These are phyloP conservation scores for Litchi chinensis DNA, from an alignment of 345 rosid genomes.

Conservation along the genomic window DNA sequence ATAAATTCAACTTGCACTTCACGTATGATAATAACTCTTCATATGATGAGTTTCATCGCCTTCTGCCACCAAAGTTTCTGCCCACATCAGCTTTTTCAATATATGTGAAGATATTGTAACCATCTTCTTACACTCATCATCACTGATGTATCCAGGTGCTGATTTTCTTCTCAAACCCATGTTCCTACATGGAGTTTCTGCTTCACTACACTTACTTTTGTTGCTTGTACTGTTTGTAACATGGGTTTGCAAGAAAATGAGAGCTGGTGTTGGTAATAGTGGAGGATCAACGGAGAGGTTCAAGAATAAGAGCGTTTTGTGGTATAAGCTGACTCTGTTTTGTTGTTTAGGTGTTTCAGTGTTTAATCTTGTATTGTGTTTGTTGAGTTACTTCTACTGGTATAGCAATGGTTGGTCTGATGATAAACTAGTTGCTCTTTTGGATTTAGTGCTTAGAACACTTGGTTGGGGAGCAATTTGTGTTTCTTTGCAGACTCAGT, in stretches of 20 bases:
- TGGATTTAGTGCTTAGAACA: slow-evolving; percentile 57
- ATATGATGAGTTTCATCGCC: no score
- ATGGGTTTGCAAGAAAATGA: slow-evolving; percentile 38
- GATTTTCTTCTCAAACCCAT: slow-evolving; percentile 40
- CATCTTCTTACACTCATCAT: no score
- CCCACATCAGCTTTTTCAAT: no score
- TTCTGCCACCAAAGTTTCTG: no score
- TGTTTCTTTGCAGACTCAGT: slow-evolving; percentile 32
- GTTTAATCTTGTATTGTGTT: slow-evolving; percentile 49
- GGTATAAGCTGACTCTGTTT: slow-evolving; percentile 46
- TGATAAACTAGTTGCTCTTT: slow-evolving; percentile 43
- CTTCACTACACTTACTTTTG: slow-evolving; percentile 45
- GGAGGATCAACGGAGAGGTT: slow-evolving; percentile 28
- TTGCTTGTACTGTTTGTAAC: slow-evolving; percentile 37
- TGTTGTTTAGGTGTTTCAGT: slow-evolving; percentile 53
- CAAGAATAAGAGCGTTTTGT: slow-evolving; percentile 20
- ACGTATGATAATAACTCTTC: no score
- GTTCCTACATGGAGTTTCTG: slow-evolving; percentile 45
- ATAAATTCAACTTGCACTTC: no score
- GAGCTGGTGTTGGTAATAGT: slow-evolving; percentile 13
- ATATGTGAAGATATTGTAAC: no score
- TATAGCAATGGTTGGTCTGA: slow-evolving; percentile 59
- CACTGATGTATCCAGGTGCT: slow-evolving; percentile 24
- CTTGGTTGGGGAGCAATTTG: slow-evolving; percentile 64
- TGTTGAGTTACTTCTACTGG: slow-evolving; percentile 34